Evolutionary conservation across 345 rosid species (phyloP), one percentile per base, ranked within the genome.

Genomic region (Trapa incisa): DNA sequence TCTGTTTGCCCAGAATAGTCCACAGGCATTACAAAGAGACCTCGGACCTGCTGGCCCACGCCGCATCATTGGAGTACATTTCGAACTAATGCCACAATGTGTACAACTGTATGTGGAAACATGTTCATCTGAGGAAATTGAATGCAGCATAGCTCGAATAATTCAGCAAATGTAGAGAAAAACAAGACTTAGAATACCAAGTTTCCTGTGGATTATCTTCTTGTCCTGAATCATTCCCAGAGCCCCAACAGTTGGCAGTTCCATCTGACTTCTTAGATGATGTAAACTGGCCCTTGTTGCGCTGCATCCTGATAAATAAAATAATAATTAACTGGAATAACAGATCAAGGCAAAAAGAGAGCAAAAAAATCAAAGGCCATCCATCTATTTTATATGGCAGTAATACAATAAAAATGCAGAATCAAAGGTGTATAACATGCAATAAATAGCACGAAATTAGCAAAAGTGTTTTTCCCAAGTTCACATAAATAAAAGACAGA

Each of bases 1-100:
- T 89, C 87, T 88, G 69, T 82, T 87, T 60, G 92, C 87, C 97
- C 97, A 93, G 72, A 86, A 87, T 14, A 93, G 94, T 47, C 98
- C 98, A 71, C 97, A 93, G 6, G 98, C 98, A 83, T 93, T 93
- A 86, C 98, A 93, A 65, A 93, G 92, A 61, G 98, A 84, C 75
- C 96, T 82, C 37, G 96, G 98, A 65, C 98, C 98, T 54, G 88
- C 75, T 56, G 97, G 98, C 67, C 98, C 98, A 45, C 97, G 94
- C 56, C 96, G 92, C 98, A 93, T 93, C 98, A 90, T 90, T 13
- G 98, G 98, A 48, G 98, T 93, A 60, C 81, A 79, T 67, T 83
- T 88, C 61, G 94, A 88, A 84, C 87, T 87, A 60, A 72, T 81
- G 71, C 98, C 94, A 73, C 98, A 93, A 74, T 93, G 97, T 47